Evolutionary conservation across 495 filamentous ascomycete genomes (phyloP).

Genomic region (Podospora bellae-mahoneyi): DNA sequence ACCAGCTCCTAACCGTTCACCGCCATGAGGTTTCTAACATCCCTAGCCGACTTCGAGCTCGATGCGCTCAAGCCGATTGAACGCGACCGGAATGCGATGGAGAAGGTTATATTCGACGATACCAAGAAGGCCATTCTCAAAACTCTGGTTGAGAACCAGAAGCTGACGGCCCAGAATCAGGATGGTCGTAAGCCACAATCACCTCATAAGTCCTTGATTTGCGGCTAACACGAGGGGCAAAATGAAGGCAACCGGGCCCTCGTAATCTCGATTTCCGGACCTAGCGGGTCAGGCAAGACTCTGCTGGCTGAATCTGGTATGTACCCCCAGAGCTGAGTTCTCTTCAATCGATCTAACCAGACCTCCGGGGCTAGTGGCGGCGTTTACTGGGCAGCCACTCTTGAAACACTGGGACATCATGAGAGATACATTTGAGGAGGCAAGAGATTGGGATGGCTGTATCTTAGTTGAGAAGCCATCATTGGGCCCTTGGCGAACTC

Average conservation of each 20-base stretch:
- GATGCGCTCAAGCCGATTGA: neutral
- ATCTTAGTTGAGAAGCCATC: neutral
- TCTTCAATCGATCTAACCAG: neutral
- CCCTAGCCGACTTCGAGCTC: neutral
- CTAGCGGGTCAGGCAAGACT: neutral
- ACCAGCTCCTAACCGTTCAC: neutral
- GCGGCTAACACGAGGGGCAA: neutral
- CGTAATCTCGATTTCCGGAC: neutral
- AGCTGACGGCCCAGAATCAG: neutral
- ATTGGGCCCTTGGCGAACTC: neutral
- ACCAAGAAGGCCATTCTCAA: neutral
- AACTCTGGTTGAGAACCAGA: neutral
- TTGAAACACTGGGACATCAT: neutral
- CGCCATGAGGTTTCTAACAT: neutral
- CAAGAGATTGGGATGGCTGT: neutral
- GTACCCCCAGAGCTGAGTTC: neutral
- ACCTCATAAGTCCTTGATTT: neutral
- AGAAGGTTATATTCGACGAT: neutral
- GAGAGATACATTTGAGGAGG: neutral
- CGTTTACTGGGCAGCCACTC: neutral
- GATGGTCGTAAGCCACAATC: neutral
- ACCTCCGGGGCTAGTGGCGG: neutral
- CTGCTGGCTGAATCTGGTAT: neutral
- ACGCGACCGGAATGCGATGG: neutral
- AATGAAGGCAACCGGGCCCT: neutral